Base-by-base conservation (phyloP, 179 eudicot genomes). In the Patellifolia procumbens region DNA sequence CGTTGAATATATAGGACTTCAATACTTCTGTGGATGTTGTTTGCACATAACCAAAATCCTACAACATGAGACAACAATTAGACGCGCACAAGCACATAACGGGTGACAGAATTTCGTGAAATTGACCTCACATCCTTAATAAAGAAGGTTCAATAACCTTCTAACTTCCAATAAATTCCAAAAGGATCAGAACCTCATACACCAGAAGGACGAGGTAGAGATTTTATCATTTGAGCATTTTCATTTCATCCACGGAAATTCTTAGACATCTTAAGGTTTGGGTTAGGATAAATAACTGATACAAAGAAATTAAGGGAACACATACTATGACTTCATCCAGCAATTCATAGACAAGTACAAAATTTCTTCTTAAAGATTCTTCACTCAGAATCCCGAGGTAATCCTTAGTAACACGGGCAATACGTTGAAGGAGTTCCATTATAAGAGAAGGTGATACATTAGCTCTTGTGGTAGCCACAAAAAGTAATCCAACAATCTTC, bases 41-140 rank as follows among this genome's bases (percentile, higher is more conserved):
- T 90, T 92, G 98, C 70, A 88, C 94, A 83, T 88, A 95, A 75
- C 97, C 99, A 89, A 95, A 95, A 87, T 95, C 97, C 99, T 95
- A 72, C 64, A 61, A 58, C 70, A 52, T 55, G 22, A 70, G 62
- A 51, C 24, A 53, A 16, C 31, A 0, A 37, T 45, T 64, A 63
- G 46, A 43, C 42, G 63, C 26, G 20, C 9, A 73, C 46, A 19
- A 71, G 53, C 61, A 51, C 39, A 43, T 7, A 63, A 48, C 31
- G 45, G 3, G 7, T 70, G 46, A 58, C 26, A 59, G 3, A 15
- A 42, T 35, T 52, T 72, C 49, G 16, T 26, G 6, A n/a, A 10
- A 35, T 59, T 26, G 45, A 4, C 59, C 13, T 42, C 7, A 19
- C 45, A 35, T 26, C 16, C 5, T 53, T 34, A 32, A 58, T 10